Percentiles rank a stretch among this genome's conserved stretches.
These are phyloP conservation scores for Podosphaera aphanis DNA, from an alignment of 2,329 filamentous ascomycete genomes.

Conservation along the genomic window DNA sequence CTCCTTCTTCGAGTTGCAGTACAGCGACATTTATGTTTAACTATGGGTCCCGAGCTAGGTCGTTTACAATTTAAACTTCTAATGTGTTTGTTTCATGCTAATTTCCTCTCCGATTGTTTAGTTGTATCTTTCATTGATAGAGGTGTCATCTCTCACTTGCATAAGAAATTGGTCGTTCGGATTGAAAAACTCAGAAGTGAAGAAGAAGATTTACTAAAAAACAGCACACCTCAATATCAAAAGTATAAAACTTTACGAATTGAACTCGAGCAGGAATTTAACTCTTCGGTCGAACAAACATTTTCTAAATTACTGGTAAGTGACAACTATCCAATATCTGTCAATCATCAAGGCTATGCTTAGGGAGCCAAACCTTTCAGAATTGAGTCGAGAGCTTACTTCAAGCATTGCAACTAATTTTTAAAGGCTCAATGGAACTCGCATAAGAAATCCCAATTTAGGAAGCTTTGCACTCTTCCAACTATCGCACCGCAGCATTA, in stretches of 20 bases:
- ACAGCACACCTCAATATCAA: neutral
- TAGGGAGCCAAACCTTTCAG: neutral
- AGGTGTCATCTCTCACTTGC: neutral
- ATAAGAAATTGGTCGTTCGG: neutral
- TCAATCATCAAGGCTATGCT: neutral
- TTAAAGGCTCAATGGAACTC: neutral
- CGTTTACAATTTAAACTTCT: conserved; percentile 32
- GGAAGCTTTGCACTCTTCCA: neutral
- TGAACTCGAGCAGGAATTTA: neutral
- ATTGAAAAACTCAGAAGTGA: neutral
- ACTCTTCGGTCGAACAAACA: neutral
- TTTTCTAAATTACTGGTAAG: neutral
- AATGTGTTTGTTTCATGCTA: conserved; percentile 24
- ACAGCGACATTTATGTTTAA: conserved; percentile 25
- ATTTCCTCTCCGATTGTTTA: conserved; percentile 18
- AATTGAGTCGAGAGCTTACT: neutral
- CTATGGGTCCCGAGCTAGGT: conserved; percentile 19
- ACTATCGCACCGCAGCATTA: neutral
- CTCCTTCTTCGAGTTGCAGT: conserved; percentile 34
- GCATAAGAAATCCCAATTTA: neutral
- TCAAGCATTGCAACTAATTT: neutral
- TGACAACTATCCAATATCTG: neutral
- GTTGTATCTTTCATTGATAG: neutral
- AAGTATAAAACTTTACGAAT: neutral
- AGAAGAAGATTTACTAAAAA: neutral